These are phyloP conservation scores for Malus orientalis DNA, from an alignment of 306 rosid genomes.

Conservation along the genomic window DNA sequence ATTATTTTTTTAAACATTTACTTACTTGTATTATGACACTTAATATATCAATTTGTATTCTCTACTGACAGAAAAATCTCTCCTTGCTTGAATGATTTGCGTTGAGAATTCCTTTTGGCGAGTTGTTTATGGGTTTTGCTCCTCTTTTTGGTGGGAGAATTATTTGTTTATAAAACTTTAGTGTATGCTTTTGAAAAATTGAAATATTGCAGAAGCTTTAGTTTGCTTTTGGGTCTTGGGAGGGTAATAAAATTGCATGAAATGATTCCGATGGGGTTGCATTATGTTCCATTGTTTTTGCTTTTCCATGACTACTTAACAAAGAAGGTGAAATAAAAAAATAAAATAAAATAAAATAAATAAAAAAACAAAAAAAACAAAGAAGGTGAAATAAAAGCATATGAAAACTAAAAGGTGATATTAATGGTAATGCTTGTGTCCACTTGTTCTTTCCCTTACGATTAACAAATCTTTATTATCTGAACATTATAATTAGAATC, in stretches of 20 bases:
- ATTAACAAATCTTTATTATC: no score
- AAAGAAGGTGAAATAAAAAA: background rate
- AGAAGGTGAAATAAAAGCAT: background rate
- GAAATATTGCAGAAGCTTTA: slow-evolving; percentile 33
- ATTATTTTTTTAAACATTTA: no score
- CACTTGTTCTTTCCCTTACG: no score
- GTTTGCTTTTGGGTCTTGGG: slow-evolving; percentile 21
- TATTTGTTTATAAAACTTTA: slow-evolving; percentile 3
- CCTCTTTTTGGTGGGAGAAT: slow-evolving; percentile 16
- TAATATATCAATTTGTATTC: no score
- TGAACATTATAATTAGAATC: no score
- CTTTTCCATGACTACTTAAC: background rate
- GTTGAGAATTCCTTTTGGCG: slow-evolving; percentile 42
- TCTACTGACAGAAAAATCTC: fast-evolving
- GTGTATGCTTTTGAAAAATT: slow-evolving; percentile 19
- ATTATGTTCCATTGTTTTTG: slow-evolving; percentile 9
- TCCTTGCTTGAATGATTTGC: background rate
- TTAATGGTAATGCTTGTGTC: no score
- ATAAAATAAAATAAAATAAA: no score
- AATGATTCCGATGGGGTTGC: slow-evolving; percentile 11
- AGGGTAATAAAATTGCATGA: background rate
- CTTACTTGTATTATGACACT: no score
- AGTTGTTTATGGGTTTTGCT: slow-evolving; percentile 37
- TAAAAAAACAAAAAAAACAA: background rate
- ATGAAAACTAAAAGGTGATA: no score